phyloP scores from a whole-genome alignment of 208 protist species.

The Leishmania tropica region DNA sequence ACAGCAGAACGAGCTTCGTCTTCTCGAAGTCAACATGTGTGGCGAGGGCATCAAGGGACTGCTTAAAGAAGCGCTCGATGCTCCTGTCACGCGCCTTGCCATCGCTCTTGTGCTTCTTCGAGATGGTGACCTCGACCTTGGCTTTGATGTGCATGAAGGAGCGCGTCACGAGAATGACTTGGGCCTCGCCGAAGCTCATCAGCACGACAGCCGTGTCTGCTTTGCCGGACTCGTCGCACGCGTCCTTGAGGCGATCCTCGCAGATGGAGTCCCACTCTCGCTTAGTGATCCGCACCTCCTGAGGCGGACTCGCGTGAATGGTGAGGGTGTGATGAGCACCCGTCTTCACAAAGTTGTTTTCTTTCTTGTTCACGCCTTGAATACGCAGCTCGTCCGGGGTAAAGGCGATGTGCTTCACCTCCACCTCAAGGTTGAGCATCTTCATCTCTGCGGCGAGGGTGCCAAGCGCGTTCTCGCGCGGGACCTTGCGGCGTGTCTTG shows the following conservation, averaged over 20 bases:
- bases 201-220: constrained; percentile 95
- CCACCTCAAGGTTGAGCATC: constrained; percentile 56
- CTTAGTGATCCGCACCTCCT: constrained; percentile 94
- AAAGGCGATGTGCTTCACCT: constrained; percentile 68
- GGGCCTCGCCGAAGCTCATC: constrained; percentile 94
- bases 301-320: constrained; percentile 79
- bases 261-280: constrained; percentile 88
- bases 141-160: constrained; percentile 94
- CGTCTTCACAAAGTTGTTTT: constrained; percentile 91
- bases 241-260: constrained; percentile 66
- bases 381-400: constrained; percentile 79
- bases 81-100: constrained; percentile 87
- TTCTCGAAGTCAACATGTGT: constrained; percentile 93
- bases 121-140: constrained; percentile 86
- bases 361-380: constrained; percentile 86
- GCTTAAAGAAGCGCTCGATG: constrained; percentile 93
- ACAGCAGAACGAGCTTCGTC: constrained; percentile 95
- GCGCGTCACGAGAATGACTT: constrained; percentile 92
- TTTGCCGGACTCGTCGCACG: constrained; percentile 66
- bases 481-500: constrained; percentile 78
- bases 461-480: constrained; percentile 59
- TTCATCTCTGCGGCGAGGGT: constrained; percentile 56
- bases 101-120: constrained; percentile 86
- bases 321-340: constrained; percentile 95
- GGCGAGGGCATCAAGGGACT: constrained; percentile 86